These are phyloP conservation scores for Beauveria caledonica DNA, from an alignment of 2,329 filamentous ascomycete species.

Conservation along the genomic window DNA sequence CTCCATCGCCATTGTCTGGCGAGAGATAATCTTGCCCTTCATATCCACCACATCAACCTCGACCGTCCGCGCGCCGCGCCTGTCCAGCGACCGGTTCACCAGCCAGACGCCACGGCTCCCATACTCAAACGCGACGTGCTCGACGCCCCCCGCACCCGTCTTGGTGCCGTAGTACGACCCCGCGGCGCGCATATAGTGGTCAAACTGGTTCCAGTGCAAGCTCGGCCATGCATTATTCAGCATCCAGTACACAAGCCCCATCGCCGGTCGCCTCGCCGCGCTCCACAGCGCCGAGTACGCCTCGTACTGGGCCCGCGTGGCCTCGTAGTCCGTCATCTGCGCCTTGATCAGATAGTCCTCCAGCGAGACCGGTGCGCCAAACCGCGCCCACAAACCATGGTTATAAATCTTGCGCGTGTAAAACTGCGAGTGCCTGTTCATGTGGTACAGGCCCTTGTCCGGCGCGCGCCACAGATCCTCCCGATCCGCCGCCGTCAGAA, in stretches of 20 bases:
- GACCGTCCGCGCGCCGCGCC: constrained; percentile 32
- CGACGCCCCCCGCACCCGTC: constrained; percentile 35
- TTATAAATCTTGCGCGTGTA: constrained; percentile 51
- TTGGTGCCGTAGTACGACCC: constrained; percentile 55
- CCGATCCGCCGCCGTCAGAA: constrained; percentile 42
- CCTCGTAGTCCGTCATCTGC: constrained; percentile 58
- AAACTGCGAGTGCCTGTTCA: constrained; percentile 50
- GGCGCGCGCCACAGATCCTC: constrained; percentile 48
- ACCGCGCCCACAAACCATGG: constrained; percentile 39
- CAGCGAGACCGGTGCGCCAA: constrained; percentile 42
- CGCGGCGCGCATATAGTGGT: constrained; percentile 51
- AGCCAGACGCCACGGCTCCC: constrained; percentile 36
- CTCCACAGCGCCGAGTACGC: constrained; percentile 44
- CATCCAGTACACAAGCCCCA: constrained; percentile 61
- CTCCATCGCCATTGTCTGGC: constrained; percentile 20
- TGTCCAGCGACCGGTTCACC: constrained; percentile 43
- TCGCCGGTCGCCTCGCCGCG: constrained; percentile 43
- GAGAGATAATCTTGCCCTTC: constrained; percentile 34
- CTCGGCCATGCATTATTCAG: constrained; percentile 57
- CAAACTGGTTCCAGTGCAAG: constrained; percentile 58
- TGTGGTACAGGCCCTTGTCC: constrained; percentile 47
- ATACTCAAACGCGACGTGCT: constrained; percentile 51
- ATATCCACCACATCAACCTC: constrained; percentile 41
- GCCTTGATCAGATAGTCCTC: constrained; percentile 52
- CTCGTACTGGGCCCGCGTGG: constrained; percentile 51